phyloP scores from a whole-genome alignment of 2,329 filamentous ascomycete species.

The Fusarium sacchari region DNA sequence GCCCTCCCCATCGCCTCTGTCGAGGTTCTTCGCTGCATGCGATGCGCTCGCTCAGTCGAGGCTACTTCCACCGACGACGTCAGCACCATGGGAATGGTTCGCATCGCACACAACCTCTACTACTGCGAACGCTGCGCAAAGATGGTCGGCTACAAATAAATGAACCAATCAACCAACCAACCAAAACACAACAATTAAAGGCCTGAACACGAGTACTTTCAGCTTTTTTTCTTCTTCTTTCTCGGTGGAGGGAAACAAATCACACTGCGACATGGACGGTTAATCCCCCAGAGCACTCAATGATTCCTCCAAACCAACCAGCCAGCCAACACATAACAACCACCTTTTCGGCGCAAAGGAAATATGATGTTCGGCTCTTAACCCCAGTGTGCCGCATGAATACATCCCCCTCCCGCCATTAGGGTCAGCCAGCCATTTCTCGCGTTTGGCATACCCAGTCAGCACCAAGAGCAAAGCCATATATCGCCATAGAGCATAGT shows the following conservation, averaged over 20 bases:
- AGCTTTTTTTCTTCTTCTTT: slow-evolving; percentile 12
- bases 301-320: slow-evolving; percentile 14
- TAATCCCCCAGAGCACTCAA: slow-evolving; percentile 11
- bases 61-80: slow-evolving; percentile 69
- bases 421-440: not conserved
- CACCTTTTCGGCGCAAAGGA: slow-evolving; percentile 26
- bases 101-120: slow-evolving; percentile 72
- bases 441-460: not conserved
- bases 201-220: slow-evolving; percentile 17
- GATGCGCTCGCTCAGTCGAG: slow-evolving; percentile 69
- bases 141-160: slow-evolving; percentile 70
- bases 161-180: too few relatives aligned
- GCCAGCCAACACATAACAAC: not conserved
- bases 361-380: slow-evolving; percentile 18
- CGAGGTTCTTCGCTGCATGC: slow-evolving; percentile 70
- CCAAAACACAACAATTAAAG: not conserved
- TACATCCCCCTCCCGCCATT: slow-evolving; percentile 10
- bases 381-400: slow-evolving; percentile 17
- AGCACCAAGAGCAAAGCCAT: slow-evolving; percentile 14
- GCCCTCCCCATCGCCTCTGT: slow-evolving; percentile 61
- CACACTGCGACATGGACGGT: slow-evolving; percentile 24
- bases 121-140: slow-evolving; percentile 73
- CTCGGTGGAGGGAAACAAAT: slow-evolving; percentile 16
- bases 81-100: slow-evolving; percentile 69
- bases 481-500: slow-evolving; percentile 8